Conservation (phyloP, 768 basidiomycete genomes). For the Suillus placidus region DNA sequence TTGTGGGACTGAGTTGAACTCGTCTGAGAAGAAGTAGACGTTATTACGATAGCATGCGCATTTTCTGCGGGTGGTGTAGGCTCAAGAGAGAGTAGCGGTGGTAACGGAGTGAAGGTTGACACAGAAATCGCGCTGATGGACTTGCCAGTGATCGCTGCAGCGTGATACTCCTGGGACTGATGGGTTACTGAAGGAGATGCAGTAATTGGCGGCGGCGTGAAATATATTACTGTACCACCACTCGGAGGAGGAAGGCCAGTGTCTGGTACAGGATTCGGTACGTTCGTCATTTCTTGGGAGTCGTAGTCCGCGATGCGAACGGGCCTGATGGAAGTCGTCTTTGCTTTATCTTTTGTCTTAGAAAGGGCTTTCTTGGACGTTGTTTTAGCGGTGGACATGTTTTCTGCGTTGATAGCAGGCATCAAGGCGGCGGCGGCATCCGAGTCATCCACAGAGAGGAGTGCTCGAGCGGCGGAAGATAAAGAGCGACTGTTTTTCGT, state of each 20-base stretch:
- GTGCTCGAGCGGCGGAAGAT: conserved; percentile 12
- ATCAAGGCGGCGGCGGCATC: conserved; percentile 22
- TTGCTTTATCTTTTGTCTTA: neutral
- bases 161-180: conserved; percentile 12
- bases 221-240: conserved; percentile 11
- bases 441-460: conserved; percentile 21
- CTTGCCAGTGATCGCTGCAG: conserved; percentile 15
- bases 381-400: neutral
- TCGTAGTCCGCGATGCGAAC: conserved; percentile 23
- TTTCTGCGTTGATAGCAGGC: conserved; percentile 2
- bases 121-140: neutral
- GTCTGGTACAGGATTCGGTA: conserved; percentile 33
- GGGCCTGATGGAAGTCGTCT: neutral
- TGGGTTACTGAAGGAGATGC: conserved; percentile 22
- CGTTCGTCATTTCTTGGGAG: conserved; percentile 31
- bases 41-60: conserved; percentile 9
- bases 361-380: neutral
- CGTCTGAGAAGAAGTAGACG: conserved; percentile 15
- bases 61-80: neutral
- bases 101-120: conserved; percentile 32
- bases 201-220: conserved; percentile 24
- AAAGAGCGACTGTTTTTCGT: conserved; percentile 10
- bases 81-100: conserved; percentile 20
- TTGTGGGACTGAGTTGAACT: conserved; percentile 9
- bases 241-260: conserved; percentile 34